Evolutionary conservation across 306 rosid genomes (phyloP).

Genomic region (Chamaecrista fasciculata): DNA sequence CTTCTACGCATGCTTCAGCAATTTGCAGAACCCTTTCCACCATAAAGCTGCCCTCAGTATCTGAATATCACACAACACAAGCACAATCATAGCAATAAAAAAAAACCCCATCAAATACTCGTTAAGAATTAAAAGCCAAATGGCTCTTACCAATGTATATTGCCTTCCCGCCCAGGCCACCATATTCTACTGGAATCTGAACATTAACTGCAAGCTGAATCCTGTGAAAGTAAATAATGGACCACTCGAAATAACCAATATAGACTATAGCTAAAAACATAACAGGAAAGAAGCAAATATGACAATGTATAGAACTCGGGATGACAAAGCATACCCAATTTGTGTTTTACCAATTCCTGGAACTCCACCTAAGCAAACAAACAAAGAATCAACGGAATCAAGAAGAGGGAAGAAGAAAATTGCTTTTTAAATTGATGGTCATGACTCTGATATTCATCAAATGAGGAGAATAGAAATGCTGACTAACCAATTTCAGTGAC

Average conservation of each 20-base stretch:
- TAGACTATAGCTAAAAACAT: constrained; percentile 15
- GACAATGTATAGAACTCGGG: constrained; percentile 1
- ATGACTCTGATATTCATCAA: neutral
- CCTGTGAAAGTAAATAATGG: constrained; percentile 43
- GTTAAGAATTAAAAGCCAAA: constrained; percentile 8
- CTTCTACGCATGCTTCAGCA: constrained; percentile 84
- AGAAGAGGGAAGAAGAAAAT: constrained; percentile 20
- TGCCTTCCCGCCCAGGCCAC: constrained; percentile 90
- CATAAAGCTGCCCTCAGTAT: constrained; percentile 98
- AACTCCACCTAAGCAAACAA: constrained; percentile 68
- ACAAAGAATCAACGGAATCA: constrained; percentile 10
- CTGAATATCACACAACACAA: constrained; percentile 39
- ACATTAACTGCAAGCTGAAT: constrained; percentile 95
- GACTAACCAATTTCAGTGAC: constrained; percentile 88
- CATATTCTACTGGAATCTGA: constrained; percentile 76
- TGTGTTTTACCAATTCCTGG: constrained; percentile 99
- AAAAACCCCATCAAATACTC: constrained; percentile 5
- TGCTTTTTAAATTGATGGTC: neutral
- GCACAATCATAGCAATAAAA: constrained; percentile 26
- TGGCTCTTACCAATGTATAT: constrained; percentile 70
- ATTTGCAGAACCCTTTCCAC: constrained; percentile 85
- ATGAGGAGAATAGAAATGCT: constrained; percentile 7
- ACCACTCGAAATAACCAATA: constrained; percentile 16
- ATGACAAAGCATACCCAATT: constrained; percentile 62
- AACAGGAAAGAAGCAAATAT: neutral